Evolutionary conservation across 306 rosid species (phyloP).

Genomic region (Abrus pulchellus): DNA sequence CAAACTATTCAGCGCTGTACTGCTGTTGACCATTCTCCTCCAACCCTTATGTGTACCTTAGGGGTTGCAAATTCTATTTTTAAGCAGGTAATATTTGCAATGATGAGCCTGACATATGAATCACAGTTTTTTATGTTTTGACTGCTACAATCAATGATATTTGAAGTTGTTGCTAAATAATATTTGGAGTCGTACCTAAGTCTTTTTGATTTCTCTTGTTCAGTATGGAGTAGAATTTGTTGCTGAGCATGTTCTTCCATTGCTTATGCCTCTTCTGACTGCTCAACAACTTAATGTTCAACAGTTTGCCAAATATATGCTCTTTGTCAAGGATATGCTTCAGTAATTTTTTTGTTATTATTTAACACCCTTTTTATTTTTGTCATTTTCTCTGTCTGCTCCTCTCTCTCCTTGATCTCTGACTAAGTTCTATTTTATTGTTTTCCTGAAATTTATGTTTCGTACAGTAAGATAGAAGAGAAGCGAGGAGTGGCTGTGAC

Average conservation of each 20-base stretch:
- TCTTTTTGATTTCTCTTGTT: constrained; percentile 52
- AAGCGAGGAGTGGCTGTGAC: constrained; percentile 91
- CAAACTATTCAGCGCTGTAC: constrained; percentile 98
- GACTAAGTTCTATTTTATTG: neutral
- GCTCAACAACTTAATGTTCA: constrained; percentile 95
- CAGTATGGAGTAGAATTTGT: constrained; percentile 96
- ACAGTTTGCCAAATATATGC: constrained; percentile 99
- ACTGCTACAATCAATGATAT: constrained; percentile 32
- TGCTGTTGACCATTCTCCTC: constrained; percentile 94
- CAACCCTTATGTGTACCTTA: constrained; percentile 99
- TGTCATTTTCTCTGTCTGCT: constrained; percentile 16
- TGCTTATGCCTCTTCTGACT: constrained; percentile 80
- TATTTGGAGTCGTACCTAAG: constrained; percentile 31
- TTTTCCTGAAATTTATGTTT: constrained; percentile 29
- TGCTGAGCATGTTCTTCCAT: constrained; percentile 96
- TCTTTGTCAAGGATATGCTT: constrained; percentile 95
- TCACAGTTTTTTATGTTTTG: constrained; percentile 17
- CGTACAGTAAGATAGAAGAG: constrained; percentile 89
- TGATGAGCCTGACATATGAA: constrained; percentile 21
- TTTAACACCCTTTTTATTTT: constrained; percentile 1
- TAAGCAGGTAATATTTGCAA: constrained; percentile 72
- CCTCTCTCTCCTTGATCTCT: constrained; percentile 23
- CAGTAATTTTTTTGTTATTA: constrained; percentile 56
- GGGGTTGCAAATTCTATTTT: constrained; percentile 95
- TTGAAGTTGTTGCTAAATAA: constrained; percentile 35